Evolutionary conservation across 805 yeast genomes (phyloP), one percentile per base, ranked within the genome.

Genomic region (Wickerhamia fluorescens): DNA sequence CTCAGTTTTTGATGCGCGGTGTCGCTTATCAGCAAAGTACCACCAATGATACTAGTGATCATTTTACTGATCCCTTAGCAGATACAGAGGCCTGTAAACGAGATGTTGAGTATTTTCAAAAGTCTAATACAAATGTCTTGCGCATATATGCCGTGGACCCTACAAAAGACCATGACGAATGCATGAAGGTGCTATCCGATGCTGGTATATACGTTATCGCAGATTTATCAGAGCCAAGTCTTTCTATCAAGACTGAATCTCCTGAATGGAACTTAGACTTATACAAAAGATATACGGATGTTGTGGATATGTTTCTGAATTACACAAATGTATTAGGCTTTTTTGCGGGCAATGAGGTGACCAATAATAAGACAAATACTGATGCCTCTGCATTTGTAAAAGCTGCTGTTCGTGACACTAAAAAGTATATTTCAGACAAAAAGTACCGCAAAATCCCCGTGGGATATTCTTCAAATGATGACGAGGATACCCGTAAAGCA

Each of bases 341-440:
- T 71, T 88, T 89, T 59, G 97, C 97, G 16, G 98, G 97, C 37
- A 92, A 92, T 59, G 98, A 89, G 69, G 97, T 92, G 30, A 75
- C 89, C 36, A 89, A 88, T 58, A 86, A 84, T 49, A 61, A 58
- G 24, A 62, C 86, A 27, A 88, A 85, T 58, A 83, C 96, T 9
- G 79, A 76, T 43, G 84, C 96, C 18, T 87, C 96, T 16, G 86
- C 96, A 2, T 89, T 78, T 57, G 95, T 92, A 33, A 92, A 89
- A 68, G 96, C 97, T 17, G 95, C 97, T 11, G 71, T 92, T 37
- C 79, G 98, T 58, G 98, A 89, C 54, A 71, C 73, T 50, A 88
- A 84, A 60, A 48, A 67, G 11, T 87, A 92, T 60, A 83, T 92
- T 44, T 56, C 63, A 30, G 67, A 61, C 32, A 62, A 75, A 55